Base-by-base conservation (phyloP, 176 grass and related monocot genomes). In the Juncus effusus region DNA sequence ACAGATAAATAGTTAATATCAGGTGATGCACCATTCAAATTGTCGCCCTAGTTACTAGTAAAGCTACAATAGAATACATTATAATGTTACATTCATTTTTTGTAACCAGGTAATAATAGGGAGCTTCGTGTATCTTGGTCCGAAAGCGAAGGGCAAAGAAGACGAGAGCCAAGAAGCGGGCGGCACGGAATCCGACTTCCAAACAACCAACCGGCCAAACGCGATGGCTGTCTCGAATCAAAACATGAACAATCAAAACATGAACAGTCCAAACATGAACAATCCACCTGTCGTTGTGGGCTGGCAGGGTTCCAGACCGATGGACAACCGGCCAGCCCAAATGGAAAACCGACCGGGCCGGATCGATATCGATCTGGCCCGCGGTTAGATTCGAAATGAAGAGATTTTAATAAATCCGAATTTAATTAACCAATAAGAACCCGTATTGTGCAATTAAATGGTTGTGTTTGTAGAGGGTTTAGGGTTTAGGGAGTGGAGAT, bases 111-210 rank as follows among this genome's bases (percentile, higher is more conserved):
- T 77, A 3, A 59, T 77, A 68, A 67, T 77, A 16, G 75, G 75
- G 67, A 77, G 75, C 54, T 77, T 77, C 42, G 45, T 77, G 38
- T 68, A 77, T 37, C 38, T 57, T 47, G 75, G 75, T 38, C 54
- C 54, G 2, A 77, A 68, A 68, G 63, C 12, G 12, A 77, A 77
- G 62, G 57, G 37, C 39, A 77, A 69, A 77, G 75, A 51, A 41
- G 57, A 77, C 7, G 62, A 67, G 56, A 53, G 35, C 13, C 61
- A 69, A 51, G 75, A 77, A 60, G 7, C 19, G 74, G 36, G 61
- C 6, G 75, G 75, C 60, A 7, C 54, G 39, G 75, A 77, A 44
- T 59, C n/a, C 10, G 64, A 63, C 13, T 76, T 42, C 63, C 57
- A 41, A 16, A 40, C 54, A n/a, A 51, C 9, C 5, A 54, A 77